phyloP scores from a whole-genome alignment of 768 basidiomycete species.

The Boletus sp. region DNA sequence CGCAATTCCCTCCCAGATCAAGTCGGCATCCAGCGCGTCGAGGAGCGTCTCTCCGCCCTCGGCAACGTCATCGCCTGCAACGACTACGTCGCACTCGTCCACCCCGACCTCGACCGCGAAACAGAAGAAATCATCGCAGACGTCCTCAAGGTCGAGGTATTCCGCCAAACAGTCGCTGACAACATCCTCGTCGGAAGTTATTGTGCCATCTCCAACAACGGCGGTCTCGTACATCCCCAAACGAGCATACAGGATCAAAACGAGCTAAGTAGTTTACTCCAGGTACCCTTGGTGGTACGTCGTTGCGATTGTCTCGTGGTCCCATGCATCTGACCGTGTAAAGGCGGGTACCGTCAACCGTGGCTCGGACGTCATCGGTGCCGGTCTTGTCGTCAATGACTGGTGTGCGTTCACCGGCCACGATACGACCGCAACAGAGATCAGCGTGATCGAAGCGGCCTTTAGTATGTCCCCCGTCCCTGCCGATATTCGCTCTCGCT shows the following conservation, averaged over 20 bases:
- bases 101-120: slow-evolving; percentile 96
- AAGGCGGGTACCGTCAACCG: slow-evolving; percentile 98
- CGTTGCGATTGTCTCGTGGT: neutral
- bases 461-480: slow-evolving; percentile 68
- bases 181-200: slow-evolving; percentile 97
- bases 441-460: slow-evolving; percentile 94
- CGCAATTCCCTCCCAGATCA: slow-evolving; percentile 91
- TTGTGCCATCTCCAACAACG: slow-evolving; percentile 93
- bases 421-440: slow-evolving; percentile 99
- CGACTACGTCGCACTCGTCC: slow-evolving; percentile 97
- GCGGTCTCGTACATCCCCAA: slow-evolving; percentile 96
- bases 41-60: slow-evolving; percentile 94
- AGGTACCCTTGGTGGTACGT: slow-evolving; percentile 91
- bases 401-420: slow-evolving; percentile 99
- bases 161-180: slow-evolving; percentile 94
- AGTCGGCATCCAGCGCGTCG: slow-evolving; percentile 94
- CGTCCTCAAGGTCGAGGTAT: slow-evolving; percentile 98
- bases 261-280: slow-evolving; percentile 89
- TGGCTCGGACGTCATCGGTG: slow-evolving; percentile 96
- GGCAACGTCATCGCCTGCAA: slow-evolving; percentile 99
- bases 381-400: slow-evolving; percentile 96
- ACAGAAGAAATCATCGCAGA: slow-evolving; percentile 99
- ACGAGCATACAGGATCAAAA: slow-evolving; percentile 97
- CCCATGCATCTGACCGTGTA: neutral
- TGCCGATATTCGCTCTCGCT: neutral